Evolutionary conservation across 805 yeast species (phyloP), one percentile per base, ranked within the genome.

Genomic region (Nakazawaea molendinolei): DNA sequence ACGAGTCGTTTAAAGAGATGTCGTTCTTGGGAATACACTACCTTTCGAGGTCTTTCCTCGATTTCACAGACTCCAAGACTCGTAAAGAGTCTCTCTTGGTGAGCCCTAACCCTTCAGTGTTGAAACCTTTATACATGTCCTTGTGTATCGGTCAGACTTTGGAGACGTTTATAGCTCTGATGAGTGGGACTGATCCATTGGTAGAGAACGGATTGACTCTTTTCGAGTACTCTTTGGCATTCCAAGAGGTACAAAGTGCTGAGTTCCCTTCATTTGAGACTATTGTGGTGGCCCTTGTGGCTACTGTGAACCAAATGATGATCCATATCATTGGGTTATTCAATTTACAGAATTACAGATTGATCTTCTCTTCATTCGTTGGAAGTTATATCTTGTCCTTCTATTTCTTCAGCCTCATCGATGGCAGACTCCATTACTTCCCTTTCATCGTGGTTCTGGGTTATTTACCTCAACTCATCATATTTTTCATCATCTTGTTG

Each of bases 201-300:
- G 68, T 74, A 15, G 89, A 80, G 38, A 70, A 79, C 12, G 86
- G 86, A 0, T 61, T 82, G 44, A 78, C 92, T 0, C 57, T 83
- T 23, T 81, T 83, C 55, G 92, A 84, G 52, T 80, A 76, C 47
- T 79, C 90, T 4, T 53, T 81, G 12, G 84, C 86, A 9, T 80
- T 80, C 50, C 89, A 82, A 48, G 92, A 83, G 46, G 77, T 71
- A 39, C 81, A 70, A 51, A 63, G 66, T 29, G 57, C 63, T 23
- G 59, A 37, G 36, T 58, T 66, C 33, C 86, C 77, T 22, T 69
- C 77, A 1, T 69, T 63, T 33, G 84, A 68, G 49, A 59, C 71
- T 31, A 62, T 72, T 28, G 55, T 65, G 8, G 60, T 76, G 3
- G 67, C 78, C n/a, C 41, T 76, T 6, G 70, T 75, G 47, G 77